Evolutionary conservation across 2,329 filamentous ascomycete species (phyloP).

Genomic region (Sarocladium oryzae): DNA sequence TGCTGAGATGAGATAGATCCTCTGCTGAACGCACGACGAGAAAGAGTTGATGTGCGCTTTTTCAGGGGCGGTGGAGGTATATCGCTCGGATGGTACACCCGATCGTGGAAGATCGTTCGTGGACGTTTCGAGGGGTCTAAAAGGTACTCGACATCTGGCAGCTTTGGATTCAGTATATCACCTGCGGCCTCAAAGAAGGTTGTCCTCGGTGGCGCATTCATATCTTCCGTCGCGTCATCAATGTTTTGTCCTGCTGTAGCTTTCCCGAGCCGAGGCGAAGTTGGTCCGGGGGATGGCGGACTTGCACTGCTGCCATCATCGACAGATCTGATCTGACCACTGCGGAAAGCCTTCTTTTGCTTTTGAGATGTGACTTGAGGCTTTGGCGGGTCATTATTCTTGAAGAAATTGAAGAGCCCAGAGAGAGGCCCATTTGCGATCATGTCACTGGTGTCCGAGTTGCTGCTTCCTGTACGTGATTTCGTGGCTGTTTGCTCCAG

Average conservation of each 20-base stretch:
- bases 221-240: slow-evolving; percentile 33
- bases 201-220: slow-evolving; percentile 75
- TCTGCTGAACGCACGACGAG: slow-evolving; percentile 23
- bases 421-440: slow-evolving; percentile 38
- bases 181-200: slow-evolving; percentile 94
- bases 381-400: slow-evolving; percentile 46
- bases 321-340: slow-evolving; percentile 64
- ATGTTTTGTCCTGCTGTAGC: slow-evolving; percentile 47
- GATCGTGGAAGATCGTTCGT: slow-evolving; percentile 92
- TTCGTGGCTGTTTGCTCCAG: slow-evolving; percentile 37
- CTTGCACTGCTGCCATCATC: slow-evolving; percentile 3
- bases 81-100: slow-evolving; percentile 87
- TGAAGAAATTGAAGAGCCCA: slow-evolving; percentile 69
- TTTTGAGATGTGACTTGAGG: slow-evolving; percentile 47
- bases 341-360: slow-evolving; percentile 64
- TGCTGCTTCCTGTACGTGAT: slow-evolving; percentile 19
- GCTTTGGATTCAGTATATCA: slow-evolving; percentile 82
- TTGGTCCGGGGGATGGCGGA: neutral
- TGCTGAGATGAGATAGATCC: slow-evolving; percentile 17
- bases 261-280: slow-evolving; percentile 18
- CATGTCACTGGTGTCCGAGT: slow-evolving; percentile 20
- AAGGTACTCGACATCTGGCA: slow-evolving; percentile 76
- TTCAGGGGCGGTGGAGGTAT: slow-evolving; percentile 76
- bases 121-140: slow-evolving; percentile 75
- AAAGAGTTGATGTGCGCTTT: slow-evolving; percentile 36